Percentiles rank a stretch among this genome's conserved stretches.
These are phyloP conservation scores for Phytophthora rubi DNA, from an alignment of 352 stramenopile genomes.

Conservation along the genomic window DNA sequence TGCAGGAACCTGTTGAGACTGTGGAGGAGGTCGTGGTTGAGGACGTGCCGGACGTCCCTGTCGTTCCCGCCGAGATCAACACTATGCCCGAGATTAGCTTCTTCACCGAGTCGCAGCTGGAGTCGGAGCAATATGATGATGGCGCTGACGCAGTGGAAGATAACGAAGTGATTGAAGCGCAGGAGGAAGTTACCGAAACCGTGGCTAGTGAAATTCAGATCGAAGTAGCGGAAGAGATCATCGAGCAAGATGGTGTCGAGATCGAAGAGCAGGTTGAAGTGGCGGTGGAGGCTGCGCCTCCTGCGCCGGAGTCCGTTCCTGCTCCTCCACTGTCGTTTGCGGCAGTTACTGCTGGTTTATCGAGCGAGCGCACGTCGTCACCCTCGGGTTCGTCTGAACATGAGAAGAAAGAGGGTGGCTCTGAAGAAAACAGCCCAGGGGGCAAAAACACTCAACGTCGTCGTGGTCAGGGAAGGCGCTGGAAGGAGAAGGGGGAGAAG, in stretches of 20 bases:
- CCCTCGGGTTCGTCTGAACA: constrained; percentile 33
- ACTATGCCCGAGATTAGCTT: constrained; percentile 83
- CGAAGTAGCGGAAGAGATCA: constrained; percentile 26
- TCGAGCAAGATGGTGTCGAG: constrained; percentile 9
- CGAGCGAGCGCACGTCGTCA: constrained; percentile 29
- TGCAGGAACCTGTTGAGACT: constrained; percentile 2
- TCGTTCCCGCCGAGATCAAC: constrained; percentile 43
- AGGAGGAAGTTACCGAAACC: constrained; percentile 30
- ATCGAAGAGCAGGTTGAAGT: constrained; percentile 27
- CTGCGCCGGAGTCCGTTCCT: constrained; percentile 29
- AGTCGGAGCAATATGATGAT: constrained; percentile 32
- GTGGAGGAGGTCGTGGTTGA: constrained; percentile 17
- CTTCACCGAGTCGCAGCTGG: constrained; percentile 81
- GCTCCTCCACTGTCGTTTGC: constrained; percentile 62
- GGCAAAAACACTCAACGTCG: constrained; percentile 42
- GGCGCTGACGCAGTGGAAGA: constrained; percentile 2
- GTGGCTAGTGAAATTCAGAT: constrained; percentile 20
- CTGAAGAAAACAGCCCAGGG: constrained; percentile 24
- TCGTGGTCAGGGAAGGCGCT: constrained; percentile 38
- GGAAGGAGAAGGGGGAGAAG: constrained; percentile 37
- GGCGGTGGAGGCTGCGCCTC: constrained; percentile 10
- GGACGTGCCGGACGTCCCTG: constrained; percentile 16
- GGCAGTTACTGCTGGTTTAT: constrained; percentile 36
- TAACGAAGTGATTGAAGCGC: constrained; percentile 6
- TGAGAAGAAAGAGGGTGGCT: constrained; percentile 29